Percentiles rank a stretch among this genome's conserved stretches.
Evolutionary conservation across 116 monocot genomes (phyloP).

Genomic region (Phalaenopsis hybrid): DNA sequence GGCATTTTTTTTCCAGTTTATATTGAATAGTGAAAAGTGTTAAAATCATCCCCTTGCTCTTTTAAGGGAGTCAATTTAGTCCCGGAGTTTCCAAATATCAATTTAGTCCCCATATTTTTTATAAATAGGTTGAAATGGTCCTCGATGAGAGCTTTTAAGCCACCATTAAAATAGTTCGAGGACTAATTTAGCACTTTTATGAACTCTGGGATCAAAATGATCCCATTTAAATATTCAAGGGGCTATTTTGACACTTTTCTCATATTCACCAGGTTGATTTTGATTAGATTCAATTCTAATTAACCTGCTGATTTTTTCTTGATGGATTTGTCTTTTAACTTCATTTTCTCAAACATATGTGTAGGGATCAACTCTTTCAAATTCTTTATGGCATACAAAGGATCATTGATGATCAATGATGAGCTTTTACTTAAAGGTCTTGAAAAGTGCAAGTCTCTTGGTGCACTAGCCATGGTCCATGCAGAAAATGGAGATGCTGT

Average conservation of each 20-base stretch:
- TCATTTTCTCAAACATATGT: background rate
- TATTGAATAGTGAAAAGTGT: background rate
- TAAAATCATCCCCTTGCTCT: too few species aligned
- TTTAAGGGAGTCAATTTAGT: too few species aligned
- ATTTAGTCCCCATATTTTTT: too few species aligned
- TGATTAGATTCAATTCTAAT: background rate
- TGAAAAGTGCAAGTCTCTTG: slow-evolving; percentile 86
- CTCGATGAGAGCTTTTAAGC: too few species aligned
- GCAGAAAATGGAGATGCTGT: slow-evolving; percentile 99
- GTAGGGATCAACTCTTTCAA: slow-evolving; percentile 98
- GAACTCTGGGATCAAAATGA: too few species aligned
- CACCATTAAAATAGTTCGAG: too few species aligned
- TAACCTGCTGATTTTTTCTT: background rate
- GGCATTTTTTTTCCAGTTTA: background rate
- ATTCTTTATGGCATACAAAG: slow-evolving; percentile 99
- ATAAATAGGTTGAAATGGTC: too few species aligned
- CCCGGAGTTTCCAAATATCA: too few species aligned
- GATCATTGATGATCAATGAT: slow-evolving; percentile 87
- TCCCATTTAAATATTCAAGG: too few species aligned
- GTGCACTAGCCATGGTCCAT: slow-evolving; percentile 96
- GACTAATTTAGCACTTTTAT: too few species aligned
- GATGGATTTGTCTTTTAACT: background rate
- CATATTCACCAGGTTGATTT: background rate
- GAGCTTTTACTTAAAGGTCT: slow-evolving; percentile 80
- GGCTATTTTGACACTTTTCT: too few species aligned